These are phyloP conservation scores for Mimosa bimucronata DNA, from an alignment of 306 rosid genomes.

Conservation along the genomic window DNA sequence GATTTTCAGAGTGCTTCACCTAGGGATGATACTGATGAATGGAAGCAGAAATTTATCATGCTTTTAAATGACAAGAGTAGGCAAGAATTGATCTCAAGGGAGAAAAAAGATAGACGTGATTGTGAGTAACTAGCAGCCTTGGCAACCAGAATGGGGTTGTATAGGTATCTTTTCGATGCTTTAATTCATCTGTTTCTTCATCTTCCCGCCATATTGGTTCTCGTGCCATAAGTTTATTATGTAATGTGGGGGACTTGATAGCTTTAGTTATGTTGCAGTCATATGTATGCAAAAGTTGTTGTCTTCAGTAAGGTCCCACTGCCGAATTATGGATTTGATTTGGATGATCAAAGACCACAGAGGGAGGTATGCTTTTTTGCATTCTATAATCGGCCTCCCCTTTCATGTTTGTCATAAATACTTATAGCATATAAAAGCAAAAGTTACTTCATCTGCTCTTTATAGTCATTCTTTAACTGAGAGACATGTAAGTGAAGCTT, in stretches of 20 bases:
- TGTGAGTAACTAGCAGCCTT: constrained; percentile 71
- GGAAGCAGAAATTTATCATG: constrained; percentile 63
- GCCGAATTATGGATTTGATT: constrained; percentile 94
- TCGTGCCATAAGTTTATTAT: constrained; percentile 17
- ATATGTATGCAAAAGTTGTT: constrained; percentile 74
- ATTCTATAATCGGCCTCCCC: constrained; percentile 19
- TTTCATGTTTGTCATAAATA: constrained; percentile 21
- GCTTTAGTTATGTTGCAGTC: constrained; percentile 62
- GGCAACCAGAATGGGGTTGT: constrained; percentile 83
- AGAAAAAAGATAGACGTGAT: constrained; percentile 82
- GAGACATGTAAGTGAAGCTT: constrained; percentile 42
- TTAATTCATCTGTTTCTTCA: neutral
- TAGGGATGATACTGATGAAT: constrained; percentile 47
- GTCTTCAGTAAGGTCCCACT: constrained; percentile 89
- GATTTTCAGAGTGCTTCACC: constrained; percentile 54
- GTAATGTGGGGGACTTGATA: constrained; percentile 35
- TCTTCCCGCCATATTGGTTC: neutral
- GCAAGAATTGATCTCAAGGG: constrained; percentile 81
- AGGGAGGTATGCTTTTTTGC: constrained; percentile 68
- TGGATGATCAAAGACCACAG: constrained; percentile 90
- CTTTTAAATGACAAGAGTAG: constrained; percentile 67
- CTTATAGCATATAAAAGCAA: constrained; percentile 11
- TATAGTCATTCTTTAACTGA: constrained; percentile 4
- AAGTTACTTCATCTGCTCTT: constrained; percentile 10
- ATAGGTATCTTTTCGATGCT: constrained; percentile 56